Evolutionary conservation across 1,284 basidiomycete species (phyloP), one percentile per base, ranked within the genome.

Genomic region (Puccinia polysora): DNA sequence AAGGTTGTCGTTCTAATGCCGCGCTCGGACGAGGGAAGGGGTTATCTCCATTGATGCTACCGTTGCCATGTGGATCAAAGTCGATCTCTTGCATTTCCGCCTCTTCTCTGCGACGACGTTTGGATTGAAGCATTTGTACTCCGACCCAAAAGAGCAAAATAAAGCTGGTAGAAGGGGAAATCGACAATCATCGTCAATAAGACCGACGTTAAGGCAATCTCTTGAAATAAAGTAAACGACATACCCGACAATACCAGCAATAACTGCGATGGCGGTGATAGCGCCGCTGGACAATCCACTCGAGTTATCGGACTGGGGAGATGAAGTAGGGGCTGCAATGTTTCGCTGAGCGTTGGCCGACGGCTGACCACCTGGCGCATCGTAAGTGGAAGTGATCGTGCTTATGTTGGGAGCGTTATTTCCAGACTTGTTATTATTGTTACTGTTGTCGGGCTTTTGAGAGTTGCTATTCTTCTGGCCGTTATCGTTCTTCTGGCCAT

Each of bases 131-230:
- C 4, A 68, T 12, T 32, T 68, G 65, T 7, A 68, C 65, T 40
- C 65, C 65, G 15, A 68, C 50, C 65, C 65, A 68, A 28, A 68
- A 68, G n/a, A 65, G 47, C 15, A 65, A 28, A 18, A 68, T 56
- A 23, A 68, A 68, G 15, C 50, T 68, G 15, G 7, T 28, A 36
- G 15, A 3, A 3, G 2, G 8, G 23, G 36, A 30, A 53, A 53
- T 34, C 25, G 5, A 38, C 23, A 43, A 36, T 4, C 12, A 68
- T 4, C 4, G 47, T 40, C 14, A 2, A 55, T 34, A 34, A 8
- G 23, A 50, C 25, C n/a, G 28, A 2, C 8, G 36, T 12, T 36
- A 32, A 58, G 8, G 14, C 18, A 10, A 58, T 52, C 8, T 15
- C 14, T 52, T 12, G 58, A 52, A 4, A 5, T 18, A 55, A 18